Conservation (phyloP, 2,329 filamentous ascomycete genomes). For the Dothistroma septosporum region DNA sequence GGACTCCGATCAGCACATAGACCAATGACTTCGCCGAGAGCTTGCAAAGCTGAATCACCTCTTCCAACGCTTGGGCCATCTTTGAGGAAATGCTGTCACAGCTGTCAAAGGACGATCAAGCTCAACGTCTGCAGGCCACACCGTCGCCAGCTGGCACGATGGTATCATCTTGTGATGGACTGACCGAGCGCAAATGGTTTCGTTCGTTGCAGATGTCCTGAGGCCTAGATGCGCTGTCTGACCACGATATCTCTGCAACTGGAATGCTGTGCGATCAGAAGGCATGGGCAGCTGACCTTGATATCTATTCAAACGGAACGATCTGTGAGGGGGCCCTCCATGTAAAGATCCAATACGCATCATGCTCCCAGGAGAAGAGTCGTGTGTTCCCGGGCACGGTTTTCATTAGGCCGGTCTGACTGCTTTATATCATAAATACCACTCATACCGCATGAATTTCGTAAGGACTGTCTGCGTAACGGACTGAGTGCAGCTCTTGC, state of each 20-base stretch:
- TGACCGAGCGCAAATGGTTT: not conserved
- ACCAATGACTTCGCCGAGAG: not conserved
- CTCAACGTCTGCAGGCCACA: not conserved
- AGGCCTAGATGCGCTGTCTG: not conserved
- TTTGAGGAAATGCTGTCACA: not conserved
- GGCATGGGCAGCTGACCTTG: not conserved
- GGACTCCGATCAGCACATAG: too few species aligned
- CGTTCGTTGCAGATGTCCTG: not conserved
- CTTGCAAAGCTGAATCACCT: not conserved
- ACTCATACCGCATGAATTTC: not conserved
- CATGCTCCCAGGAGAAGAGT: not conserved
- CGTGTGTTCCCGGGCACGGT: not conserved
- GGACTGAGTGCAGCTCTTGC: not conserved
- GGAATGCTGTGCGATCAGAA: not conserved
- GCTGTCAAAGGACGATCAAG: not conserved
- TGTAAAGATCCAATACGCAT: not conserved
- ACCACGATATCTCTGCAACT: not conserved
- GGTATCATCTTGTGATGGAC: not conserved
- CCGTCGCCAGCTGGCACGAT: not conserved
- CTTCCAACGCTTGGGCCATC: not conserved
- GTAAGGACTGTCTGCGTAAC: not conserved
- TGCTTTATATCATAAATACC: not conserved
- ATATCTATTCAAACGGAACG: not conserved
- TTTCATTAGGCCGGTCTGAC: not conserved
- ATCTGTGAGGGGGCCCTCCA: too few species aligned